phyloP scores from a whole-genome alignment of 2,329 filamentous ascomycete genomes.

The Cladosporium cucumerinum region DNA sequence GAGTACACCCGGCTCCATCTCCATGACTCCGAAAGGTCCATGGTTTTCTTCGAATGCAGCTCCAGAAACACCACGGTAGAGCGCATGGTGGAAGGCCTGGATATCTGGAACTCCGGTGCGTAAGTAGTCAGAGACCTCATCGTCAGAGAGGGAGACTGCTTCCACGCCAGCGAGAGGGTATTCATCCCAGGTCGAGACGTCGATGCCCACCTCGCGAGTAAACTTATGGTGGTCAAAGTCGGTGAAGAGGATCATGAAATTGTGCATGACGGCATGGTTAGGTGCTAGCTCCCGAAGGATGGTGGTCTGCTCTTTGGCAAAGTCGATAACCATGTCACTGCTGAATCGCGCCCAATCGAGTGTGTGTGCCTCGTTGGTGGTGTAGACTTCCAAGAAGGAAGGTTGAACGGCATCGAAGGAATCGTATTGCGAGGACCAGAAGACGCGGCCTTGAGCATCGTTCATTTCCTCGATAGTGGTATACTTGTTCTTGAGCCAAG shows the following conservation, averaged over 20 bases:
- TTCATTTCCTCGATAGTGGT: slow-evolving; percentile 27
- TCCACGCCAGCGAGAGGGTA: slow-evolving; percentile 24
- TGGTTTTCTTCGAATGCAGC: slow-evolving; percentile 19
- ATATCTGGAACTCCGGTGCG: slow-evolving; percentile 26
- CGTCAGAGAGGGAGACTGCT: slow-evolving; percentile 19
- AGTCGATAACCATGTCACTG: slow-evolving; percentile 27
- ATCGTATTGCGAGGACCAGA: slow-evolving; percentile 27
- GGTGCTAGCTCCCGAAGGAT: slow-evolving; percentile 23
- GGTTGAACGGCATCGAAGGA: slow-evolving; percentile 25
- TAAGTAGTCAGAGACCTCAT: slow-evolving; percentile 22
- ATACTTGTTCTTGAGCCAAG: slow-evolving; percentile 27
- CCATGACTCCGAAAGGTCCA: slow-evolving; percentile 27
- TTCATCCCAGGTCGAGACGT: slow-evolving; percentile 24
- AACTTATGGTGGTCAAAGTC: slow-evolving; percentile 28
- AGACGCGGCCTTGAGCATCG: slow-evolving; percentile 25
- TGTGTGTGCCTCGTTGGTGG: slow-evolving; percentile 25
- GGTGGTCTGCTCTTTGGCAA: slow-evolving; percentile 25
- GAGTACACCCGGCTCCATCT: slow-evolving; percentile 27
- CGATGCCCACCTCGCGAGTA: slow-evolving; percentile 25
- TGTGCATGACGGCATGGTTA: slow-evolving; percentile 23
- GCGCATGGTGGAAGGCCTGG: slow-evolving; percentile 22
- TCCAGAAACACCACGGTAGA: slow-evolving; percentile 25
- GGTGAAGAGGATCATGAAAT: slow-evolving; percentile 26
- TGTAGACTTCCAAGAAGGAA: slow-evolving; percentile 27
- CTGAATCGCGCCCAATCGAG: slow-evolving; percentile 28